Conservation (phyloP, 169 alveolate genomes). For the Eimeria necatrix region DNA sequence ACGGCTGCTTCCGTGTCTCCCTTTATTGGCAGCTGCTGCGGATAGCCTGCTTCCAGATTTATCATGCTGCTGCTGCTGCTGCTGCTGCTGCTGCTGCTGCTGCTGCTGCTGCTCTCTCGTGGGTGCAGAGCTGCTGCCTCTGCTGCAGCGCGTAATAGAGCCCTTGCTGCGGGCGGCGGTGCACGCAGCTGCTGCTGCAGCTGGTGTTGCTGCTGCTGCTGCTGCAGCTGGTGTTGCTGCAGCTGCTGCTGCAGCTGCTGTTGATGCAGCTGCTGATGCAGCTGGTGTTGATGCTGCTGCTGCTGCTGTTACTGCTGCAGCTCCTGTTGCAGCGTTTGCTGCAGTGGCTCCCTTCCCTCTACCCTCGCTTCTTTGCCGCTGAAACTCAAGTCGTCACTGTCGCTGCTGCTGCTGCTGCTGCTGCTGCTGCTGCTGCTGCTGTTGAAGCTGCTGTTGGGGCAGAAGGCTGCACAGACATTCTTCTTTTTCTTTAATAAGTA, state of each 20-base stretch:
- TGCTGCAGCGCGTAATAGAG: background rate
- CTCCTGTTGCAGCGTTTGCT: background rate
- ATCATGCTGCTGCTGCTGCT: slow-evolving; percentile 49
- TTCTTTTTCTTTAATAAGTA: too few relatives aligned
- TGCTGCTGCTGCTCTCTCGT: slow-evolving; percentile 16
- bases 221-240: background rate
- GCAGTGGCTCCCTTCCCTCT: background rate
- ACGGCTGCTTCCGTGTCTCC: slow-evolving; percentile 11
- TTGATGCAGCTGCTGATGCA: background rate
- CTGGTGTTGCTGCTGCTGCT: background rate
- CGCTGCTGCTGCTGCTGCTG: background rate
- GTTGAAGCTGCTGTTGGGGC: background rate
- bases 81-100: slow-evolving; percentile 21
- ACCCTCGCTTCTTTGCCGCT: background rate
- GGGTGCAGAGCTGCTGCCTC: background rate
- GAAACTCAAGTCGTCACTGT: background rate
- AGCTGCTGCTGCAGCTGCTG: background rate
- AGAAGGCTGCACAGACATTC: background rate
- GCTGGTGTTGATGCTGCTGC: background rate
- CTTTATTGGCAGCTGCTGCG: slow-evolving; percentile 5
- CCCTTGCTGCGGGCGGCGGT: background rate
- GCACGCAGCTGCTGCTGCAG: background rate
- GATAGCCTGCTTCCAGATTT: slow-evolving; percentile 37
- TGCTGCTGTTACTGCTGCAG: slow-evolving; percentile 15
- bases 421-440: too few relatives aligned